Evolutionary conservation across 2,329 filamentous ascomycete genomes (phyloP).

Genomic region (Curvularia verruculosa): DNA sequence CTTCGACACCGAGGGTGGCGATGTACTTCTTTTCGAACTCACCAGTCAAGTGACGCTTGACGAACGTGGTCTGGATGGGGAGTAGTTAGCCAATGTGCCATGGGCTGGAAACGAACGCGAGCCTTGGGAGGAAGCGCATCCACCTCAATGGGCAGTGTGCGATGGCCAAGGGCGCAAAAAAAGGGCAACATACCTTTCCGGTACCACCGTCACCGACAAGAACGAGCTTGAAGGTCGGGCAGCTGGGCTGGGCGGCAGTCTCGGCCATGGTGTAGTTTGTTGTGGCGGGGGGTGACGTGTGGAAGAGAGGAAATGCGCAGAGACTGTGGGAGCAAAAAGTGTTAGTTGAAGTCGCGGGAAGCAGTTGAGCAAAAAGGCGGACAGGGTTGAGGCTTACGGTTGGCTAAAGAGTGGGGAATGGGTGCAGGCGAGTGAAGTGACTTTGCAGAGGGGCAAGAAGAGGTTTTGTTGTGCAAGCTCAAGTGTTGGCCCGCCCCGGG

Average conservation of each 20-base stretch:
- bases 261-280: constrained; percentile 60
- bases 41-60: constrained; percentile 99
- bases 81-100: constrained; percentile 30
- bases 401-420: constrained; percentile 37
- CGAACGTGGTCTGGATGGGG: constrained; percentile 88
- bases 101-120: constrained; percentile 1
- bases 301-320: constrained; percentile 31
- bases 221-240: constrained; percentile 98
- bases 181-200: constrained; percentile 79
- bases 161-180: constrained; percentile 1
- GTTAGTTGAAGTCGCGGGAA: constrained; percentile 26
- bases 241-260: constrained; percentile 57
- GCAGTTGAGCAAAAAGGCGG: constrained; percentile 17
- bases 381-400: constrained; percentile 30
- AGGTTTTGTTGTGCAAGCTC: constrained; percentile 44
- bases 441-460: constrained; percentile 43
- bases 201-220: constrained; percentile 99
- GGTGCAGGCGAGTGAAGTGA: constrained; percentile 29
- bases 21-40: constrained; percentile 99
- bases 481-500: constrained; percentile 39
- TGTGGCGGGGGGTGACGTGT: constrained; percentile 41
- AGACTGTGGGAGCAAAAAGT: constrained; percentile 23
- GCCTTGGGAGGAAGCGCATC: constrained; percentile 3
- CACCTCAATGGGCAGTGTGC: not conserved
- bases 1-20: constrained; percentile 98